Evolutionary conservation across 805 yeast genomes (phyloP), one percentile per base, ranked within the genome.

Genomic region (Metschnikowia sp.): DNA sequence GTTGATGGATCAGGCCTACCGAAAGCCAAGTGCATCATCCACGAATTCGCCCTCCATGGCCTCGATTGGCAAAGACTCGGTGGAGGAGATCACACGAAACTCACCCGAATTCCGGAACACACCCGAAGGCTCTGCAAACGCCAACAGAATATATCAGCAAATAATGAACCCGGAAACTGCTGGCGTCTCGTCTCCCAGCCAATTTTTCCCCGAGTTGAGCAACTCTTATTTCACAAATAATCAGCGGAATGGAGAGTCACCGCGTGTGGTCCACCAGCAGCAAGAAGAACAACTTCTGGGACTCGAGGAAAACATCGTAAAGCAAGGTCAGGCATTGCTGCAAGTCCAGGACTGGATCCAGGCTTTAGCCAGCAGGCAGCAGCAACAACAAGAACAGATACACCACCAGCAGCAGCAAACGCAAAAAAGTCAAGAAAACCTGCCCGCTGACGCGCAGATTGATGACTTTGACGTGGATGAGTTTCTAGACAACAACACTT

Each of bases 331-430:
- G 50, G 73, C 81, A 3, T 69, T 79, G 45, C 78, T 70, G 58
- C 82, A 78, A 56, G 80, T 77, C 1, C 80, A 77, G 57, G 83
- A 79, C 50, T 78, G 82, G 82, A 70, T 78, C 40, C 76, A 69
- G 44, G 71, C 54, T 22, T 40, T 56, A 32, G 56, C 58, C 5
- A 48, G 39, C 31, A 44, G 49, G 32, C 56, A 58, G 18, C 56
- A 53, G 39, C 54, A 57, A 22, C 56, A 57, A 22, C 59, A 57
- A 38, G 51, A 52, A 38, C 57, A 55, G 37, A 29, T 53, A 11
- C 55, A 51, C n/a, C 55, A 51, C n/a, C 49, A 54, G 40, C 52
- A 49, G 36, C 49, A 52, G 39, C 47, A 44, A 40, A 45, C 26
- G 33, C 49, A 39, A 33, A 43, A 39, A 31, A 51, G 50, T 33